Base-by-base conservation (phyloP, 805 yeast species). In the Metschnikowia peoriensis region DNA sequence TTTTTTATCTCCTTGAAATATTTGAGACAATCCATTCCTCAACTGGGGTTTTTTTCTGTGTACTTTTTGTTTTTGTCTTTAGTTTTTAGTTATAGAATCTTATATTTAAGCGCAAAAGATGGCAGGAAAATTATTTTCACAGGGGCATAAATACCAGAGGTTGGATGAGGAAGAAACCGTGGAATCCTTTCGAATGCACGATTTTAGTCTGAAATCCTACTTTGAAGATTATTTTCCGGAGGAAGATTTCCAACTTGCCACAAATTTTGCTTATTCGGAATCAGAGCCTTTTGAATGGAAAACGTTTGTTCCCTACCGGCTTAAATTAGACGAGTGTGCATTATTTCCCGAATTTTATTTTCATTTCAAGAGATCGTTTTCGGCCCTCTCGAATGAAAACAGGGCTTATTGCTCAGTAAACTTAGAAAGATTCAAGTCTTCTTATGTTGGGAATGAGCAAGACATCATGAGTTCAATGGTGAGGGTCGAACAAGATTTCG, bases 301-400 rank as follows among this genome's bases (percentile, higher is more conserved):
- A 10, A 10, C 35, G 22, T 22, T 16, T 22, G 41, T 27, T 22
- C 47, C 41, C 22, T 38, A 45, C 47, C 41, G n/a, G 17, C 41
- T 37, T 15, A 22, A 28, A 11, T 14, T 28, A 11, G 47, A 28
- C 4, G 37, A 45, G n/a, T 27, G 32, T 28, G 28, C 15, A 12
- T 45, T 37, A 17, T 45, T 44, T 35, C 47, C 47, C 9, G 47
- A 45, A 16, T 45, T 45, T 22, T 37, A 45, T 22, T 45, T 45
- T n/a, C 47, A 35, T 15, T 38, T 45, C 35, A 45, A 45, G 15
- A 37, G 35, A 45, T 28, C 47, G 7, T 45, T 45, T 22, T 35
- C 47, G 1, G 16, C 14, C 4, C 22, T 37, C 12, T 45, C 47
- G 4, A 6, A 14, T 8, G 47, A 45, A 16, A n/a, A 45, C 35